Base-by-base conservation (phyloP, 164 flowering plant genomes). In the Kalanchoe fedtschenkoi region DNA sequence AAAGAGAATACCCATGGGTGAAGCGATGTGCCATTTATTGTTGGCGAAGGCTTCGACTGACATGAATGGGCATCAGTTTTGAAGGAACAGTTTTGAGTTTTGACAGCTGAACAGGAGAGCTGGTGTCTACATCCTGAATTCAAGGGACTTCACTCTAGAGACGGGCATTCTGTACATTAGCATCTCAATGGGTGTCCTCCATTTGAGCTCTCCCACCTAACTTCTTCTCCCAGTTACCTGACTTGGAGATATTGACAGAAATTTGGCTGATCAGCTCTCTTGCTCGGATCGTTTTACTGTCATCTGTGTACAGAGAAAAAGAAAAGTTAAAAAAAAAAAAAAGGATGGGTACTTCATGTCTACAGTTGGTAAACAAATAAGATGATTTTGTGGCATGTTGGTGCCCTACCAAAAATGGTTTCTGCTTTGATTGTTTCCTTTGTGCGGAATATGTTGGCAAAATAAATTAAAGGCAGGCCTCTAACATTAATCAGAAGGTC, bases 1-100 rank as follows among this genome's bases (percentile, higher is more conserved):
- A 92, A 78, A 72, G 86, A 72, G 65, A 85, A 64, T 63, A 37
- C 35, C 21, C 37, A 62, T 5, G 62, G 59, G 1, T 51, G 15
- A 51, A 2, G 32, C 0, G 32, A 14, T 26, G 32, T 16, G 32
- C 32, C 71, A 59, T 7, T 22, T 7, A n/a, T 33, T 6, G 15
- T 37, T 17, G 14, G 28, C 44, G 32, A 10, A 53, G n/a, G 17
- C 9, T 3, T 33, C 5, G 13, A 34, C 43, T 29, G 14, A 35
- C 30, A 22, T 51, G 62, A 59, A 30, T 21, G 24, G 9, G 7
- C 37, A 41, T 38, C 71, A 60, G 63, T 70, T 74, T 70, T 68
- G 73, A 47, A 61, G 55, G 28, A 60, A 26, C 43, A 33, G 60
- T 58, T 58, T 58, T 58, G 61, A 33, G 60, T 58, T 58, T 58